phyloP scores from a whole-genome alignment of 1,284 basidiomycete species.

The Filobasidium uniguttulatum region DNA sequence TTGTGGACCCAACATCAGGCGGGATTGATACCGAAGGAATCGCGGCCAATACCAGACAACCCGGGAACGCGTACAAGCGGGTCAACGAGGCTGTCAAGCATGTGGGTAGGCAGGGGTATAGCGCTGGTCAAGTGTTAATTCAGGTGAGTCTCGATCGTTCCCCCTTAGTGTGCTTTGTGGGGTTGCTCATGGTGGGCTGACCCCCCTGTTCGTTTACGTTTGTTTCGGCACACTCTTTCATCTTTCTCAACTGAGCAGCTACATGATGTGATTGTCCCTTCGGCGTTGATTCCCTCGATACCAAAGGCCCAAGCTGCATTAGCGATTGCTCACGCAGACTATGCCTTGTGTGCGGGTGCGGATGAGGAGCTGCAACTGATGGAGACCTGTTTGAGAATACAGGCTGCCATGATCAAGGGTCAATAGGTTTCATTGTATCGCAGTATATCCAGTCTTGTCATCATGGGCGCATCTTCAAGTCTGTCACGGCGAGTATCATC shows the following conservation, averaged over 20 bases:
- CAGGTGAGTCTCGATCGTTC: conserved; percentile 57
- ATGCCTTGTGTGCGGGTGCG: conserved; percentile 90
- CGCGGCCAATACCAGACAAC: conserved; percentile 40
- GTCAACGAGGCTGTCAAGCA: conserved; percentile 60
- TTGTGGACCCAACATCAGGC: conserved; percentile 48
- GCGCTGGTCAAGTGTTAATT: conserved; percentile 72
- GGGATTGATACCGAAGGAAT: conserved; percentile 30
- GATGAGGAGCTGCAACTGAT: conserved; percentile 94
- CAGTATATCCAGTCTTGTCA: too few species aligned
- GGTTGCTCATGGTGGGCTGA: too few species aligned
- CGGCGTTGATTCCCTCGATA: conserved; percentile 63
- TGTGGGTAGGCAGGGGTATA: conserved; percentile 78
- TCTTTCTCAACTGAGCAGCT: too few species aligned
- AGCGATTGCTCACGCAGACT: conserved; percentile 87
- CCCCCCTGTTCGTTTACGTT: too few species aligned
- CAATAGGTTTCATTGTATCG: too few species aligned
- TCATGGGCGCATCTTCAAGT: too few species aligned
- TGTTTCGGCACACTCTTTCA: too few species aligned
- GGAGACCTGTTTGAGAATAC: conserved; percentile 65
- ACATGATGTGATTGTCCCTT: conserved; percentile 75
- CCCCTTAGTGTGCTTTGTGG: too few species aligned
- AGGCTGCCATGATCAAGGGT: conserved; percentile 43
- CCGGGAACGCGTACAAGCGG: conserved; percentile 50
- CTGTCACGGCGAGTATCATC: too few species aligned
- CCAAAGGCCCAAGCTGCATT: conserved; percentile 74